Conservation (phyloP, 352 stramenopile species). For the Phytophthora sp. region DNA sequence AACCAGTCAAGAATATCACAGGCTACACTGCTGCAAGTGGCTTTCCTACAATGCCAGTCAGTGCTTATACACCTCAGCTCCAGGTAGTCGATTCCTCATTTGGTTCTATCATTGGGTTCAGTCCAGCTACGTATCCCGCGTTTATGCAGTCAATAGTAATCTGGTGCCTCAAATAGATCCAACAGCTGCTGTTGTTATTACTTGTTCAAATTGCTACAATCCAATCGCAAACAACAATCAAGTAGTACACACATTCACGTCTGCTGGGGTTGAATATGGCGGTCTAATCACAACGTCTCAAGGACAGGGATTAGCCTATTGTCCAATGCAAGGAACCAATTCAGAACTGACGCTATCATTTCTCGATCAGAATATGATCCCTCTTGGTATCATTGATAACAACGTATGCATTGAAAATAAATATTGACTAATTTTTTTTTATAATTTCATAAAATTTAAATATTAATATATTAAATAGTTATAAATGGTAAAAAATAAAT, state of each 20-base stretch:
- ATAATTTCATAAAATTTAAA: no score
- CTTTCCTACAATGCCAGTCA: no score
- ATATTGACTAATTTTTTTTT: no score
- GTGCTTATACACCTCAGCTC: background rate
- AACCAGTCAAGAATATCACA: no score
- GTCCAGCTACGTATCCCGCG: conserved; percentile 2
- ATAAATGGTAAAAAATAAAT: no score
- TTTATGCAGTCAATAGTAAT: conserved; percentile 24
- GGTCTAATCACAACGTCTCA: background rate
- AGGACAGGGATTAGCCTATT: background rate
- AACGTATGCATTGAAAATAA: conserved; percentile 29
- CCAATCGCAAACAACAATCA: conserved; percentile 30
- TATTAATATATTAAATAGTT: no score
- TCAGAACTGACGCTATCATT: background rate
- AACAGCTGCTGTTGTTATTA: conserved; percentile 1
- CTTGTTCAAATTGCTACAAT: conserved; percentile 23
- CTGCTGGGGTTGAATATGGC: conserved; percentile 16
- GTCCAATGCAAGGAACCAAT: background rate
- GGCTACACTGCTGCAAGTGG: no score
- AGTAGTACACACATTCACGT: conserved; percentile 24
- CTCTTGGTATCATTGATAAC: conserved; percentile 6
- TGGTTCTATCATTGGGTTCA: conserved; percentile 17
- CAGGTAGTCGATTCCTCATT: background rate
- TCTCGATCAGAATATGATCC: background rate
- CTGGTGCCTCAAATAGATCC: conserved; percentile 22